Evolutionary conservation across 2,329 filamentous ascomycete genomes (phyloP).

Genomic region (Exophiala lecanii-corni): DNA sequence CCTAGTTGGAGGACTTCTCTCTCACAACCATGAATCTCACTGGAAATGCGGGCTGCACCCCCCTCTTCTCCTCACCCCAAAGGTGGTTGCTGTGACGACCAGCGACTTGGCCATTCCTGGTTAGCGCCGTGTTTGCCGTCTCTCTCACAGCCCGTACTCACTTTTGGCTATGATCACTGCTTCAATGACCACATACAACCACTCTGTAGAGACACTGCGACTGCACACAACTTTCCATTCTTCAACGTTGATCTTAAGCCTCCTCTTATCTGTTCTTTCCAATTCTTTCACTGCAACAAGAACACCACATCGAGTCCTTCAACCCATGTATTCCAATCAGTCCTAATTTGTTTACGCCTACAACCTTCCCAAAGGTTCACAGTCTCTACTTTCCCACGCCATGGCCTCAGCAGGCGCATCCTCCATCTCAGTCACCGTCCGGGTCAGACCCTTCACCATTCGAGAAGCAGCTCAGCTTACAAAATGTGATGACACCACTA

Average conservation of each 20-base stretch:
- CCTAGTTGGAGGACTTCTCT: too few relatives aligned
- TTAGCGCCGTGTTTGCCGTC: conserved; percentile 1
- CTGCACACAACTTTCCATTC: too few relatives aligned
- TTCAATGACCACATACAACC: background rate
- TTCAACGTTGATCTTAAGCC: too few relatives aligned
- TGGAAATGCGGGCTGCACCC: too few relatives aligned
- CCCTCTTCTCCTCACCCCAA: too few relatives aligned
- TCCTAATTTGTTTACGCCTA: background rate
- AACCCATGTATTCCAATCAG: conserved; percentile 11
- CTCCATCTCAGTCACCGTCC: conserved; percentile 51
- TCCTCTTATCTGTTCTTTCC: too few relatives aligned
- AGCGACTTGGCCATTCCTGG: background rate
- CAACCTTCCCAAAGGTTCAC: conserved; percentile 3
- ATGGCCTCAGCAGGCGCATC: conserved; percentile 46
- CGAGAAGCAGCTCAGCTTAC: conserved; percentile 88
- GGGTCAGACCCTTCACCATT: conserved; percentile 68
- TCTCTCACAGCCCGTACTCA: too few relatives aligned
- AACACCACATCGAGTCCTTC: too few relatives aligned
- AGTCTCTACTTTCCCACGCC: too few relatives aligned
- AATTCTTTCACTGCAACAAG: too few relatives aligned
- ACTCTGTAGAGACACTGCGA: too few relatives aligned
- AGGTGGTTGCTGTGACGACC: background rate
- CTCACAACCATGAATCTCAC: too few relatives aligned
- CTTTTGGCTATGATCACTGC: background rate
- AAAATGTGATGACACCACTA: conserved; percentile 70